Base-by-base conservation (phyloP, 2,329 filamentous ascomycete species). In the Colletotrichum musicola region DNA sequence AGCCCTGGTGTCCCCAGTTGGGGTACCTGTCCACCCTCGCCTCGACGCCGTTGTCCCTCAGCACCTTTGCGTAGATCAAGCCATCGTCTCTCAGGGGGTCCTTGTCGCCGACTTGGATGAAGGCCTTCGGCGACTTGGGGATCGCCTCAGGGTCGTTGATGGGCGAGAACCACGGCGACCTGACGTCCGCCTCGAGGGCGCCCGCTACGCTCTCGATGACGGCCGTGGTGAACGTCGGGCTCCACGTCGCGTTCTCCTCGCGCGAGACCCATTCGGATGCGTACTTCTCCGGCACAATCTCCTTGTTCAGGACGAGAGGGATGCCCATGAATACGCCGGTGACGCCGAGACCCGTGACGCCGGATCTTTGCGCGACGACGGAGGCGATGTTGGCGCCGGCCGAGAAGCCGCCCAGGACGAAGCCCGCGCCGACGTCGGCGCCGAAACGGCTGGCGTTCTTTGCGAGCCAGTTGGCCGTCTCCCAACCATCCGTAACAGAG, bases 51-150 rank as follows among this genome's bases (percentile, higher is more conserved):
- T 83, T 79, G 51, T 83, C 82, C 40, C 78, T 75, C 69, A 88
- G 72, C 7, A 83, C 73, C 53, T 80, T 75, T 65, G 86, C 85
- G 69, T 87, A 88, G 0, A 88, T 81, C 57, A 89, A 66, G 0
- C 78, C 83, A 58, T 88, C 86, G 67, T 89, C 87, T 4, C 86
- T 76, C 5, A 85, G 71, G 1, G 82, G 82, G 72, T 88, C 87
- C 68, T 83, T 70, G 18, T 85, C 86, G 66, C 79, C 81, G 0
- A 86, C 78, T 70, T 87, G 84, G 2, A 89, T 76, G 73, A 86
- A 88, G 0, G 82, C 79, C 2, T 76, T 78, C 4, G 85, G 84
- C 25, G 86, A 74, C 4, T 72, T 77, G 3, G 71, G 69, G 56
- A 81, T 76, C 1, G 72, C 69, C 2, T 70, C 77, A 38, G 71